phyloP scores from a whole-genome alignment of 805 yeast genomes.

The Cyberlindnera mrakii region DNA sequence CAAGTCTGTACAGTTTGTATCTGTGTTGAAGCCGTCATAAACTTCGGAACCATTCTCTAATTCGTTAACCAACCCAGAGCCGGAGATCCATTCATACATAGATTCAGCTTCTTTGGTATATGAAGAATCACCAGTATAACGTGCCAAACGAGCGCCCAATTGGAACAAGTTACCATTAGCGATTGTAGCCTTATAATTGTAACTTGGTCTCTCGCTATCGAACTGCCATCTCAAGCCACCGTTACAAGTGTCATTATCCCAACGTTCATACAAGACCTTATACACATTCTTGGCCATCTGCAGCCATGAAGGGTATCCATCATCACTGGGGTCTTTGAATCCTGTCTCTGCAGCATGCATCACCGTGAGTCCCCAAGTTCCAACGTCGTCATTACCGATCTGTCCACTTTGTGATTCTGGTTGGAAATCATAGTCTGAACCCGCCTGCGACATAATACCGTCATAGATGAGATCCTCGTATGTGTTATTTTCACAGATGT shows the following conservation, averaged over 20 bases:
- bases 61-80: constrained; percentile 38
- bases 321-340: constrained; percentile 40
- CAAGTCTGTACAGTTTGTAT: constrained; percentile 53
- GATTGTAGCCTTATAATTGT: constrained; percentile 56
- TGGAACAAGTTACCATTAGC: constrained; percentile 63
- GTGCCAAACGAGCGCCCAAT: constrained; percentile 56
- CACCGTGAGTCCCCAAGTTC: constrained; percentile 60
- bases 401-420: constrained; percentile 52
- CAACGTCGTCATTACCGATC: constrained; percentile 70
- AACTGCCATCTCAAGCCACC: constrained; percentile 75
- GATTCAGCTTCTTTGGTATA: constrained; percentile 46
- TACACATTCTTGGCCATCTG: constrained; percentile 51
- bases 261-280: constrained; percentile 49
- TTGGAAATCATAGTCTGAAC: constrained; percentile 45
- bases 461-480: constrained; percentile 49
- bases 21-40: constrained; percentile 67
- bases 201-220: constrained; percentile 53
- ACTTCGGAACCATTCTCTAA: constrained; percentile 32
- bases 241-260: constrained; percentile 49
- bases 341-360: constrained; percentile 58
- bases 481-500: constrained; percentile 61
- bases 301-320: constrained; percentile 42
- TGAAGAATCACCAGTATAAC: constrained; percentile 46
- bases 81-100: constrained; percentile 56
- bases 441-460: constrained; percentile 41